Percentiles rank a stretch among this genome's conserved stretches.
Conservation (phyloP, 2,329 filamentous ascomycete species). For the Incumbomyces delicatus region DNA sequence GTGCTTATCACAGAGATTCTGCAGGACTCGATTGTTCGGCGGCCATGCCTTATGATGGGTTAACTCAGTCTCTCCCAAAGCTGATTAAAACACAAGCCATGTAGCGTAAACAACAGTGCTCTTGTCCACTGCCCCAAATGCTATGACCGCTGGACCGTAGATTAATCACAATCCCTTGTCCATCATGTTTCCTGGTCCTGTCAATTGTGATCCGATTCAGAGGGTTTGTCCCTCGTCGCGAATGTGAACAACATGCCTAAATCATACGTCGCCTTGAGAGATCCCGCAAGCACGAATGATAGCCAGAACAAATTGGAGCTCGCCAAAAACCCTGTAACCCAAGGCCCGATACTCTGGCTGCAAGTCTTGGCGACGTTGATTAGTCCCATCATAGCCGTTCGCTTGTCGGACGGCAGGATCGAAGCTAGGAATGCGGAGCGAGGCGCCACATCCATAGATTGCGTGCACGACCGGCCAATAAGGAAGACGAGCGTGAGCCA, state of each 20-base stretch:
- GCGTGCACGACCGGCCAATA: slow-evolving; percentile 50
- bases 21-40: too few species aligned
- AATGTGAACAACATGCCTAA: slow-evolving; percentile 49
- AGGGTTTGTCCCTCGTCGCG: not conserved
- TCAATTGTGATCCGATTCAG: too few species aligned
- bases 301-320: slow-evolving; percentile 49
- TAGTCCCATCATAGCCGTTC: slow-evolving; percentile 60
- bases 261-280: slow-evolving; percentile 47
- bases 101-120: too few species aligned
- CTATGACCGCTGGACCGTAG: too few species aligned
- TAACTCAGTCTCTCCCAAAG: too few species aligned
- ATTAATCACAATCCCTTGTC: too few species aligned
- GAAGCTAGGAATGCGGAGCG: slow-evolving; percentile 57
- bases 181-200: too few species aligned
- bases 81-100: too few species aligned
- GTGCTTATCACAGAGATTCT: too few species aligned
- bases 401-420: slow-evolving; percentile 53
- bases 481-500: slow-evolving; percentile 46
- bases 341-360: slow-evolving; percentile 45
- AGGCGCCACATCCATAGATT: slow-evolving; percentile 60
- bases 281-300: slow-evolving; percentile 48
- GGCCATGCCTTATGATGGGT: too few species aligned
- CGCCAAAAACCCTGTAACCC: slow-evolving; percentile 47
- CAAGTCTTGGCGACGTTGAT: slow-evolving; percentile 52
- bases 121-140: too few species aligned